A percentile compares a stretch with the other conserved stretches of the same genome.
These are phyloP conservation scores for Kluyveromyces nonfermentans DNA, from an alignment of 805 yeast genomes.

Conservation along the genomic window DNA sequence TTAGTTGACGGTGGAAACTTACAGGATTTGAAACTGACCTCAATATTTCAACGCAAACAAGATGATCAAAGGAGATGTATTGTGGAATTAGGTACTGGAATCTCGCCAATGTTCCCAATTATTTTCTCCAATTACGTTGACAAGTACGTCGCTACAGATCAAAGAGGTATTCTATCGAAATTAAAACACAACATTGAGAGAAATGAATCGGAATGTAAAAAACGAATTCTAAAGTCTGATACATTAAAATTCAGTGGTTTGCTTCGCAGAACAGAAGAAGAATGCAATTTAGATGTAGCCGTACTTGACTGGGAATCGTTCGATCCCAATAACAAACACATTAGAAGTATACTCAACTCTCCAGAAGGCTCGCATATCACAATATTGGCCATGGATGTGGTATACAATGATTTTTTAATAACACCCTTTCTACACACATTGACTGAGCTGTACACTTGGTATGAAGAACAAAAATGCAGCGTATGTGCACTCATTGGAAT, in stretches of 20 bases:
- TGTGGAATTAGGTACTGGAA: constrained; percentile 28
- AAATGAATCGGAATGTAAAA: constrained; percentile 20
- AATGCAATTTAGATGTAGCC: constrained; percentile 16
- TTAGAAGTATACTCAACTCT: constrained; percentile 1
- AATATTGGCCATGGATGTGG: constrained; percentile 29
- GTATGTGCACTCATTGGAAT: constrained; percentile 21
- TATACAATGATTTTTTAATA: constrained; percentile 29
- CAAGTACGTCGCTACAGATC: constrained; percentile 25
- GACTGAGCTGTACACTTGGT: constrained; percentile 9
- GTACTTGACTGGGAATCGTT: constrained; percentile 28
- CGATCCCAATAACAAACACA: constrained; percentile 1
- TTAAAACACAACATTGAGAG: constrained; percentile 20
- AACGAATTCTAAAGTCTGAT: constrained; percentile 5
- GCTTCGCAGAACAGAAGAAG: constrained; percentile 2
- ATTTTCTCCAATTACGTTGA: constrained; percentile 23
- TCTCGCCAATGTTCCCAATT: constrained; percentile 23
- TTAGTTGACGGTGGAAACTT: constrained; percentile 14
- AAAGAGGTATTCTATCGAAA: constrained; percentile 22
- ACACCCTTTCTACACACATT: constrained; percentile 23
- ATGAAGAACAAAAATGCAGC: not conserved
- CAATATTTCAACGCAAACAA: constrained; percentile 4
- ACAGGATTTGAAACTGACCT: not conserved
- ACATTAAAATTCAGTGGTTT: constrained; percentile 1
- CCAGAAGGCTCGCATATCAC: constrained; percentile 6
- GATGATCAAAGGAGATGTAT: constrained; percentile 6